Conservation (phyloP, 129 eudicot species). For the Helichrysum umbraculigerum region DNA sequence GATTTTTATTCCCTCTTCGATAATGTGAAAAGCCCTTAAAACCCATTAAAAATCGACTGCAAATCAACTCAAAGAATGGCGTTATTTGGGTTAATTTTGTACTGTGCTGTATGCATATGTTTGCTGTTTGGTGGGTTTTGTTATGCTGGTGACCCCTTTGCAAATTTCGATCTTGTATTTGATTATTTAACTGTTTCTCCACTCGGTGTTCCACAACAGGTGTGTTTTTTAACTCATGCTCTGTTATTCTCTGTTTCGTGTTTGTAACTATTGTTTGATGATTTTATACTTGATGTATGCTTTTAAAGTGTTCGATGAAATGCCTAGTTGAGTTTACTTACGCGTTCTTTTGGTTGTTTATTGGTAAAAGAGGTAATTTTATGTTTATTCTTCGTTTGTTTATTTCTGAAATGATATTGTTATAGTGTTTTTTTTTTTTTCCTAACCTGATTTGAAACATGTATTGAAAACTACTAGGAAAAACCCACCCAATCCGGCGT, state of each 20-base stretch:
- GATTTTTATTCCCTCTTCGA: neutral
- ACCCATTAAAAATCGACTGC: conserved; percentile 17
- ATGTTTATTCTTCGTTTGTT: neutral
- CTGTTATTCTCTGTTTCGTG: conserved; percentile 2
- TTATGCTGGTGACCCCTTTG: conserved; percentile 62
- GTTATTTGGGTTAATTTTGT: conserved; percentile 18
- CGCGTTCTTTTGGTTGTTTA: neutral
- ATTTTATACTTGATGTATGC: neutral
- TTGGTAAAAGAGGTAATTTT: neutral
- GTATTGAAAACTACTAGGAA: neutral
- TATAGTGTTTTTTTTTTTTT: neutral
- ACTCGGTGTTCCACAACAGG: conserved; percentile 94
- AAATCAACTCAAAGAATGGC: conserved; percentile 28
- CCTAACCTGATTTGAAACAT: neutral
- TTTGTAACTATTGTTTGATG: neutral
- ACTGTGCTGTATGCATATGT: conserved; percentile 31
- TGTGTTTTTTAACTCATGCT: conserved; percentile 15
- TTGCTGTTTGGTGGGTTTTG: conserved; percentile 40
- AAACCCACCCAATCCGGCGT: no score
- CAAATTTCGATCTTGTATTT: conserved; percentile 46
- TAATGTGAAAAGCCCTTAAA: conserved; percentile 27
- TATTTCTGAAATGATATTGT: neutral
- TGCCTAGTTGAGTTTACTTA: neutral
- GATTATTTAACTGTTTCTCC: conserved; percentile 92
- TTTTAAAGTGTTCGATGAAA: conserved; percentile 12